Evolutionary conservation across 78 protist species (phyloP).

Genomic region (Anaeramoeba flamelloides): DNA sequence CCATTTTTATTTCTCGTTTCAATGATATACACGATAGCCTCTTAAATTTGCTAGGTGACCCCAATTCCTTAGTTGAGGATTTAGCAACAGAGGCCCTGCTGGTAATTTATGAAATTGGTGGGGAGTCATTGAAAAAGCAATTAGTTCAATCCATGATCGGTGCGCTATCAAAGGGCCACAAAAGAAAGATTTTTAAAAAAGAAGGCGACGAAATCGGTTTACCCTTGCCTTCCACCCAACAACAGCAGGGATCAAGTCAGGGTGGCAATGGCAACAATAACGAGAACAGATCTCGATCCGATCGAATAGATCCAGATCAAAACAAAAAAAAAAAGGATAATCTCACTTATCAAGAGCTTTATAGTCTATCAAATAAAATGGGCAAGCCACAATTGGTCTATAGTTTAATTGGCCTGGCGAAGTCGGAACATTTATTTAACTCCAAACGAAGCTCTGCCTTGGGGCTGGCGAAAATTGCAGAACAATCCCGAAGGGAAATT

Average conservation of each 20-base stretch:
- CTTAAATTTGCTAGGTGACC: background rate
- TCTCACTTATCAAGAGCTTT: background rate
- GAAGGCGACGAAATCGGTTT: background rate
- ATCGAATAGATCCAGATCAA: background rate
- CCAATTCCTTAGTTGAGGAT: background rate
- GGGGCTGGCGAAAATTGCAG: background rate
- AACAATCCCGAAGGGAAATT: background rate
- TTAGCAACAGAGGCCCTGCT: background rate
- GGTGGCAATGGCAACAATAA: background rate
- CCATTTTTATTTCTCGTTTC: too few species aligned
- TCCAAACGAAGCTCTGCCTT: background rate
- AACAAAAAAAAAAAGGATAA: background rate
- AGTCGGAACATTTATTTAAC: background rate
- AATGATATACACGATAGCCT: background rate
- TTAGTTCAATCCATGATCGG: background rate
- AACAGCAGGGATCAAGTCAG: background rate
- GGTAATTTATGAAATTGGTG: background rate
- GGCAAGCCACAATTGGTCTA: background rate
- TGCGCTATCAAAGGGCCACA: background rate
- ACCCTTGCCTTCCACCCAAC: background rate
- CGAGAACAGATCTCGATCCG: background rate
- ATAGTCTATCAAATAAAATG: background rate
- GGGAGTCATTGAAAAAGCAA: background rate
- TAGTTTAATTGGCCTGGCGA: background rate
- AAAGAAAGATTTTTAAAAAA: background rate